Conservation (phyloP, 1,284 basidiomycete species). For the Bjerkandera adusta region DNA sequence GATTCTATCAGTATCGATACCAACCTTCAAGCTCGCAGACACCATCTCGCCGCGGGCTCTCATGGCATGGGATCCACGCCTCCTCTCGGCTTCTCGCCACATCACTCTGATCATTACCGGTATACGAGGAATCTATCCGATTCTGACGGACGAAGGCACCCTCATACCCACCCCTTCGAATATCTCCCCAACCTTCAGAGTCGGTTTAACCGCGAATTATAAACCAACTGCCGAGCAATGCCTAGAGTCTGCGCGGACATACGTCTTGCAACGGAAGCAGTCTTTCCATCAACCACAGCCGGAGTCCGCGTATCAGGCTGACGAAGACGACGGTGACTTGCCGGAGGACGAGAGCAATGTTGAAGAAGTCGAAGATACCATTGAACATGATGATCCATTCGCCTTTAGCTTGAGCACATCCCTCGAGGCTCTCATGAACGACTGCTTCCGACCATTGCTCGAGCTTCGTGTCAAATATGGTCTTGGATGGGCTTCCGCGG, state of each 20-base stretch:
- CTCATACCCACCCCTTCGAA: constrained; percentile 30
- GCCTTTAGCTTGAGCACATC: constrained; percentile 60
- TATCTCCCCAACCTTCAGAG: constrained; percentile 43
- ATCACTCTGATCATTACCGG: constrained; percentile 60
- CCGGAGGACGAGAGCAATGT: background rate
- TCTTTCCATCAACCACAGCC: constrained; percentile 30
- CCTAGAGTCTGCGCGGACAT: constrained; percentile 44
- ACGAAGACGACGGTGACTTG: background rate
- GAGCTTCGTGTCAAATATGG: constrained; percentile 46
- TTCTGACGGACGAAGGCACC: constrained; percentile 39
- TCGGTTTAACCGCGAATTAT: constrained; percentile 52
- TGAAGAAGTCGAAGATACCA: constrained; percentile 3
- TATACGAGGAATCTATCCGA: constrained; percentile 48
- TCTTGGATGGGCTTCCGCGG: constrained; percentile 64
- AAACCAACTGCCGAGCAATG: constrained; percentile 52
- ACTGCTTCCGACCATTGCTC: constrained; percentile 49
- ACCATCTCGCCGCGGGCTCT: constrained; percentile 52
- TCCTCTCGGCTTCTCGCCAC: constrained; percentile 48
- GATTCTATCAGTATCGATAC: constrained; percentile 50
- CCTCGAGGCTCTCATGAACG: constrained; percentile 54
- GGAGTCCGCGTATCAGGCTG: constrained; percentile 1
- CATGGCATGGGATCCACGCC: constrained; percentile 61
- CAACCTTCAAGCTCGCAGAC: constrained; percentile 45
- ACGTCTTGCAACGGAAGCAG: constrained; percentile 37
- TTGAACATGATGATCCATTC: constrained; percentile 32